Conservation (phyloP, 1,139 yeast species). For the Blastobotrys persicus region DNA sequence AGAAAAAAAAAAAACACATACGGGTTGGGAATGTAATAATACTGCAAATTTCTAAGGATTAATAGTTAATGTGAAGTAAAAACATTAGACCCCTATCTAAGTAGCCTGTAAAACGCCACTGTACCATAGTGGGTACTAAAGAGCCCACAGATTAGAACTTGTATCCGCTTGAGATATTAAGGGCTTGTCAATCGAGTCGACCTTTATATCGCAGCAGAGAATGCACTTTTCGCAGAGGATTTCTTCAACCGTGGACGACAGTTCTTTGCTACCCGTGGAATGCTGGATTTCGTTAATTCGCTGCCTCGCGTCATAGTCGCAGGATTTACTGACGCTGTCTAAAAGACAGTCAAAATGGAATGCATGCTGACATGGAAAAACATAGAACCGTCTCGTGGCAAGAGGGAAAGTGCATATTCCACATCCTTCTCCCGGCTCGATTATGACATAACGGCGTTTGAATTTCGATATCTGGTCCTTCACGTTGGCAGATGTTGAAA, state of each 20-base stretch:
- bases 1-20: too few relatives aligned
- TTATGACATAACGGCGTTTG: slow-evolving; percentile 49
- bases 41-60: too few relatives aligned
- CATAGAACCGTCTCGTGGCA: slow-evolving; percentile 68
- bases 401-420: slow-evolving; percentile 64
- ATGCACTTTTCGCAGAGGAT: slow-evolving; percentile 68
- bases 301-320: slow-evolving; percentile 67
- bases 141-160: slow-evolving; percentile 19
- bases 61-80: too few relatives aligned
- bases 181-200: slow-evolving; percentile 66
- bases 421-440: slow-evolving; percentile 87
- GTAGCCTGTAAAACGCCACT: too few relatives aligned
- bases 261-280: slow-evolving; percentile 32
- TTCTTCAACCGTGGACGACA: slow-evolving; percentile 51
- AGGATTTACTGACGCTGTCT: slow-evolving; percentile 55
- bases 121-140: slow-evolving; percentile 8
- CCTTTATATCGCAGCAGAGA: slow-evolving; percentile 73
- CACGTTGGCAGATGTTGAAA: slow-evolving; percentile 60
- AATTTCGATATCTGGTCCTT: slow-evolving; percentile 56
- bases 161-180: slow-evolving; percentile 30
- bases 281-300: slow-evolving; percentile 55
- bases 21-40: too few relatives aligned
- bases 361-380: slow-evolving; percentile 88
- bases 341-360: slow-evolving; percentile 87
- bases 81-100: too few relatives aligned